These are phyloP conservation scores for Coemansia sp. DNA, from an alignment of 192 early-diverging fungal species.

Conservation along the genomic window DNA sequence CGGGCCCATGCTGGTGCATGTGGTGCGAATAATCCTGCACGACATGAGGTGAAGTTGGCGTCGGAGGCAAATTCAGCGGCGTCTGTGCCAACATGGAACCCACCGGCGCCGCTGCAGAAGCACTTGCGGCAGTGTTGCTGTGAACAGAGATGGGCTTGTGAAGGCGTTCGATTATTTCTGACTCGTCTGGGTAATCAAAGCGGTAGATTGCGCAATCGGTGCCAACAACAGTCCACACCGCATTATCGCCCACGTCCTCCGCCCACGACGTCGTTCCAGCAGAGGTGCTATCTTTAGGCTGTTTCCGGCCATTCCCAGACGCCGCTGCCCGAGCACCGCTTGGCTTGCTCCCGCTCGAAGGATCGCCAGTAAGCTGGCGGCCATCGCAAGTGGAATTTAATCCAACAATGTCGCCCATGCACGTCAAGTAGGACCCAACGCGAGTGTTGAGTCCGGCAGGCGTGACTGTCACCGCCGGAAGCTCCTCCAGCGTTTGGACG, in stretches of 20 bases:
- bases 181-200: conserved; percentile 38
- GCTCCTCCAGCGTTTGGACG: conserved; percentile 47
- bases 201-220: conserved; percentile 60
- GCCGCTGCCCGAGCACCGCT: conserved; percentile 11
- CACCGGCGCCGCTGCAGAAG: conserved; percentile 29
- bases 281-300: conserved; percentile 39
- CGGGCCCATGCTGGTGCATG: conserved; percentile 16
- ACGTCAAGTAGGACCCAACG: conserved; percentile 63
- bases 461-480: conserved; percentile 45
- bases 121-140: conserved; percentile 4
- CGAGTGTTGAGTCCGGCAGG: conserved; percentile 46
- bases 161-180: conserved; percentile 23
- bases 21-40: conserved; percentile 45
- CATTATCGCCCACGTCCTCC: conserved; percentile 83
- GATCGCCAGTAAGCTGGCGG: conserved; percentile 32
- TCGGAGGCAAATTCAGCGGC: conserved; percentile 48
- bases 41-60: conserved; percentile 33
- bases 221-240: conserved; percentile 93
- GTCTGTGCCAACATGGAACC: conserved; percentile 7
- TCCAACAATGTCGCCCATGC: conserved; percentile 75
- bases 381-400: conserved; percentile 60
- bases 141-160: conserved; percentile 14
- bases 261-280: conserved; percentile 61
- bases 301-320: conserved; percentile 35
- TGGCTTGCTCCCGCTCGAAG: conserved; percentile 8